phyloP scores from a whole-genome alignment of 345 rosid species.

The Raphanus raphanistrum region DNA sequence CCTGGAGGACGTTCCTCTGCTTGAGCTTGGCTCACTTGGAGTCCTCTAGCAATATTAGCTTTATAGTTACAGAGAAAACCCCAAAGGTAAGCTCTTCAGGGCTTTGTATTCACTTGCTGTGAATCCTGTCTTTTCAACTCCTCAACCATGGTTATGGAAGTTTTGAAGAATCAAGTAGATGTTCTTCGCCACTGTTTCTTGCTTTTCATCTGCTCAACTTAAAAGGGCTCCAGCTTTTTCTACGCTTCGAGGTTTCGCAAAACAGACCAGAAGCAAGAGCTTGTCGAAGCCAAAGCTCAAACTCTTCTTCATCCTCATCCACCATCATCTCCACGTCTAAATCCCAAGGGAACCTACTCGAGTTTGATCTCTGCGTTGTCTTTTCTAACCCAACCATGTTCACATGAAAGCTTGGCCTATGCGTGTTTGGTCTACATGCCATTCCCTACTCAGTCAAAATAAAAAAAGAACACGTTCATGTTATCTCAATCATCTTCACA shows the following conservation, averaged over 20 bases:
- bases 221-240: constrained; percentile 96
- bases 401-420: background rate
- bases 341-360: background rate
- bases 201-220: constrained; percentile 71
- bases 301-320: background rate
- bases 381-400: constrained; percentile 81
- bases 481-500: background rate
- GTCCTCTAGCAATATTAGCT: background rate
- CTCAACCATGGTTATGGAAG: background rate
- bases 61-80: constrained; percentile 28
- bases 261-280: constrained; percentile 90
- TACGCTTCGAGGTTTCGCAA: constrained; percentile 81
- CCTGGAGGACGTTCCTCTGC: too few species aligned
- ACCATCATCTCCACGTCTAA: background rate
- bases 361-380: background rate
- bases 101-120: constrained; percentile 20
- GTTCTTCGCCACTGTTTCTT: constrained; percentile 94
- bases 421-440: constrained; percentile 68
- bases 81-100: background rate
- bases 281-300: background rate
- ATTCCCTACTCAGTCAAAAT: background rate
- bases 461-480: background rate
- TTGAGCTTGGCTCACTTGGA: too few species aligned
- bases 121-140: background rate
- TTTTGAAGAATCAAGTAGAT: constrained; percentile 45